Conservation (phyloP, 495 filamentous ascomycete species). For the Mytilinidion resinicola region DNA sequence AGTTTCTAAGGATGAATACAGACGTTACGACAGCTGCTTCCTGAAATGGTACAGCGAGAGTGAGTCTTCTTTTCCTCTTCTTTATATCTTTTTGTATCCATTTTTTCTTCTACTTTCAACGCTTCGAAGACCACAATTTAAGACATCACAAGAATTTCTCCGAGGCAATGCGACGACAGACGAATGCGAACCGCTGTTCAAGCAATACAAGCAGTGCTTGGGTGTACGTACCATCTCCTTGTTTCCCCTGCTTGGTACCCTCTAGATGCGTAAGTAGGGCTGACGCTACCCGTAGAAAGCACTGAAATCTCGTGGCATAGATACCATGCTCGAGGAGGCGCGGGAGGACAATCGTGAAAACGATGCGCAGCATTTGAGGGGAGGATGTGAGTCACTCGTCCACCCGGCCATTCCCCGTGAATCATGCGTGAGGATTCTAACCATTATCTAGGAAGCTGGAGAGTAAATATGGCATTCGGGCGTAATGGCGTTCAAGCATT, state of each 20-base stretch:
- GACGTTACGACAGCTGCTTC: conserved; percentile 85
- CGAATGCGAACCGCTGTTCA: conserved; percentile 79
- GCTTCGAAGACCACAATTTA: too few relatives aligned
- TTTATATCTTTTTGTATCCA: conserved; percentile 11
- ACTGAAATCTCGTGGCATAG: conserved; percentile 77
- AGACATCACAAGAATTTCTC: conserved; percentile 61
- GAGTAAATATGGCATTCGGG: not conserved
- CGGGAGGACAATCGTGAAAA: conserved; percentile 74
- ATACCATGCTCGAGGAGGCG: conserved; percentile 79
- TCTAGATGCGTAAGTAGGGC: not conserved
- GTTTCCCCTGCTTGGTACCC: not conserved
- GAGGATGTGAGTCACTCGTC: not conserved
- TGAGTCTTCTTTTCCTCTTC: conserved; percentile 38
- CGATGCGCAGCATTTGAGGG: conserved; percentile 54
- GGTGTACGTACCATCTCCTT: conserved; percentile 48
- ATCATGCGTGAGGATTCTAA: not conserved
- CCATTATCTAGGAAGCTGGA: not conserved
- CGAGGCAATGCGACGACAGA: conserved; percentile 70
- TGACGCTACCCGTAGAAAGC: conserved; percentile 51
- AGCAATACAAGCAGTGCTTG: conserved; percentile 75
- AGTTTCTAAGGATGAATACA: conserved; percentile 6
- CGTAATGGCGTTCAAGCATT: not conserved
- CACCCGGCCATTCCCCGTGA: not conserved
- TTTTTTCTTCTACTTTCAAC: too few relatives aligned
- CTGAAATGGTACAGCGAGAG: conserved; percentile 96